Percentiles rank a stretch among this genome's conserved stretches.
Conservation (phyloP, 2,329 filamentous ascomycete genomes). For the Claviceps africana region DNA sequence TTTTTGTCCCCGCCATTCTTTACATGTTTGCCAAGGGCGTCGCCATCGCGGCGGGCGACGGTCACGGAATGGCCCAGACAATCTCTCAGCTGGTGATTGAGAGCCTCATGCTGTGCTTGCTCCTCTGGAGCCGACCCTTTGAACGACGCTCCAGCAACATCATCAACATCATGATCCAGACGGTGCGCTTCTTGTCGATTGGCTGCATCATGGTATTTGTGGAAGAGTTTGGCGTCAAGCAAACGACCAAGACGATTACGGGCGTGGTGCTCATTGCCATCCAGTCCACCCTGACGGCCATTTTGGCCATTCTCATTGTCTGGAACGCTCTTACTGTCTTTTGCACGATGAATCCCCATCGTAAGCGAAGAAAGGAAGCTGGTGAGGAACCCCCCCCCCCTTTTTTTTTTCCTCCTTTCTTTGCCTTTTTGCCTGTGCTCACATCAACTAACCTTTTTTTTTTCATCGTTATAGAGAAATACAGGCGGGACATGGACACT, state of each 20-base stretch:
- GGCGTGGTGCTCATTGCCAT: slow-evolving; percentile 89
- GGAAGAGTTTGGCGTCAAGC: slow-evolving; percentile 74
- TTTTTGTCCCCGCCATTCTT: slow-evolving; percentile 77
- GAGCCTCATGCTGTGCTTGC: slow-evolving; percentile 58
- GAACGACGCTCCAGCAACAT: slow-evolving; percentile 77
- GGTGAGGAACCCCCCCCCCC: slow-evolving; percentile 41
- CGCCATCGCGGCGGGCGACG: slow-evolving; percentile 72
- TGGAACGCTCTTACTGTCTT: slow-evolving; percentile 78
- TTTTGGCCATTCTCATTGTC: slow-evolving; percentile 73
- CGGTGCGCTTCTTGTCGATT: slow-evolving; percentile 78
- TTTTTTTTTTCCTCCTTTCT: not conserved
- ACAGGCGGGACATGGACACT: slow-evolving; percentile 61
- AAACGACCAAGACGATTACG: slow-evolving; percentile 88
- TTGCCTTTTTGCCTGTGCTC: not conserved
- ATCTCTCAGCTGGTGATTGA: slow-evolving; percentile 72
- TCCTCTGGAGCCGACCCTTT: slow-evolving; percentile 77
- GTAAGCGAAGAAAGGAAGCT: slow-evolving; percentile 74
- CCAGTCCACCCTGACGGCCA: slow-evolving; percentile 68
- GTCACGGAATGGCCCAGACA: slow-evolving; percentile 71
- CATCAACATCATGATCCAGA: slow-evolving; percentile 86
- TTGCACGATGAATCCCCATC: slow-evolving; percentile 80
- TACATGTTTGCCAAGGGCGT: slow-evolving; percentile 87
- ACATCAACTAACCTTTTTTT: slow-evolving; percentile 11
- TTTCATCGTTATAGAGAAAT: slow-evolving; percentile 46
- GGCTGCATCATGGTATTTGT: slow-evolving; percentile 86